phyloP scores from a whole-genome alignment of 225 moss, liverwort and hornwort species.

The Polytrichum commune region DNA sequence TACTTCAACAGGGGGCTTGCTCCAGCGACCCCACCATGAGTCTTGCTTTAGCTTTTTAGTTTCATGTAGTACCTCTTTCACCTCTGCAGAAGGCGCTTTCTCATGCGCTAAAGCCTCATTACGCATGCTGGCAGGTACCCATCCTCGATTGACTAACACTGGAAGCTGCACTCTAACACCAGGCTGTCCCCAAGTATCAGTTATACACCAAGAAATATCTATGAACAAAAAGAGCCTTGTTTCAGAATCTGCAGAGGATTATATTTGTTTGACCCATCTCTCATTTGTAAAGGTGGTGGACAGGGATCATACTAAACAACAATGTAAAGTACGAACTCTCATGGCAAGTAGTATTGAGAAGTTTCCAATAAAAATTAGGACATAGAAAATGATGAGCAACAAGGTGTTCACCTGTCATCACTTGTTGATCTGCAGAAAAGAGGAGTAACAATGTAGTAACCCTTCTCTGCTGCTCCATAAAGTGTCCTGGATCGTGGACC shows the following conservation, averaged over 20 bases:
- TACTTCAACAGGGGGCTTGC: slow-evolving; percentile 26
- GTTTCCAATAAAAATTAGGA: not conserved
- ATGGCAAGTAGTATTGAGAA: not conserved
- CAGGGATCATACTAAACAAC: no score
- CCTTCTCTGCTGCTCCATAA: slow-evolving; percentile 86
- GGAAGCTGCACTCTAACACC: slow-evolving; percentile 91
- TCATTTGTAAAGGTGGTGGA: no score
- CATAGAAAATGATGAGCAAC: not conserved
- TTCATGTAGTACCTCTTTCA: slow-evolving; percentile 39
- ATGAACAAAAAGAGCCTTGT: no score
- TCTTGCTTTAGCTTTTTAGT: slow-evolving; percentile 27
- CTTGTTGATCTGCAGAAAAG: slow-evolving; percentile 39
- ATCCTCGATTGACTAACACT: slow-evolving; percentile 95
- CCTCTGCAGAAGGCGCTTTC: slow-evolving; percentile 4
- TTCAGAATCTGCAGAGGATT: no score
- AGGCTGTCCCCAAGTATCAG: slow-evolving; percentile 59
- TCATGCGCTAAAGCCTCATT: slow-evolving; percentile 46
- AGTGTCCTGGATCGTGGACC: slow-evolving; percentile 84
- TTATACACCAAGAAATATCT: not conserved
- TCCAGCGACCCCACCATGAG: slow-evolving; percentile 49
- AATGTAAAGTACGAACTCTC: no score
- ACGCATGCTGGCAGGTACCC: slow-evolving; percentile 81
- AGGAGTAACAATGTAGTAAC: slow-evolving; percentile 79
- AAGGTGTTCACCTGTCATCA: slow-evolving; percentile 56
- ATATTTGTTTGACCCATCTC: no score